Evolutionary conservation across 2,329 filamentous ascomycete genomes (phyloP).

Genomic region (Colletotrichum gigasporum): DNA sequence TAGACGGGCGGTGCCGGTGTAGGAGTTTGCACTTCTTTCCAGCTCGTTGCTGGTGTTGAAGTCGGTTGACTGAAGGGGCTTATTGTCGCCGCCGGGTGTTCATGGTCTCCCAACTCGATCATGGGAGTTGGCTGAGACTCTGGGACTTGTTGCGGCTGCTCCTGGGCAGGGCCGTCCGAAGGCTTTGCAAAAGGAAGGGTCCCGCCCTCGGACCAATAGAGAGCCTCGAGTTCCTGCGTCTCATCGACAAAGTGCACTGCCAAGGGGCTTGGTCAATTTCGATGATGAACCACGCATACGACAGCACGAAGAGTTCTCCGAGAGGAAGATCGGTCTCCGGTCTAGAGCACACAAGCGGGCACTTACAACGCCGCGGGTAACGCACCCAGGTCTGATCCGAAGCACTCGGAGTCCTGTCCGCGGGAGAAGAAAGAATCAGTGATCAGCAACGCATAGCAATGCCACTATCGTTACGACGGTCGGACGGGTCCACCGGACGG

Average conservation of each 20-base stretch:
- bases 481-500: too few species aligned
- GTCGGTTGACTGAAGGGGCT: neutral
- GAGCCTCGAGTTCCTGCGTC: conserved; percentile 24
- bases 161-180: neutral
- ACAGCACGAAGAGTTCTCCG: neutral
- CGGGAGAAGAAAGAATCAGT: neutral
- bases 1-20: neutral
- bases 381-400: conserved; percentile 14
- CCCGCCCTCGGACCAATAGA: conserved; percentile 18
- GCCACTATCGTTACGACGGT: too few species aligned
- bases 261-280: neutral
- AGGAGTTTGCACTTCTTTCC: conserved; percentile 20
- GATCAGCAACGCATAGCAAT: too few species aligned
- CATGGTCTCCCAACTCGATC: neutral
- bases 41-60: conserved; percentile 1
- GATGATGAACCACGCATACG: neutral
- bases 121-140: neutral
- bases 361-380: conserved; percentile 25
- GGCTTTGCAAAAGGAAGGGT: neutral
- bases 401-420: conserved; percentile 8
- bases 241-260: conserved; percentile 22
- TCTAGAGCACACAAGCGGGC: neutral
- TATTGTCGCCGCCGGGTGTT: neutral
- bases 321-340: neutral
- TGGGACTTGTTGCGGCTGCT: neutral